Base-by-base conservation (phyloP, 2,329 filamentous ascomycete species). In the Colletotrichum viniferum region DNA sequence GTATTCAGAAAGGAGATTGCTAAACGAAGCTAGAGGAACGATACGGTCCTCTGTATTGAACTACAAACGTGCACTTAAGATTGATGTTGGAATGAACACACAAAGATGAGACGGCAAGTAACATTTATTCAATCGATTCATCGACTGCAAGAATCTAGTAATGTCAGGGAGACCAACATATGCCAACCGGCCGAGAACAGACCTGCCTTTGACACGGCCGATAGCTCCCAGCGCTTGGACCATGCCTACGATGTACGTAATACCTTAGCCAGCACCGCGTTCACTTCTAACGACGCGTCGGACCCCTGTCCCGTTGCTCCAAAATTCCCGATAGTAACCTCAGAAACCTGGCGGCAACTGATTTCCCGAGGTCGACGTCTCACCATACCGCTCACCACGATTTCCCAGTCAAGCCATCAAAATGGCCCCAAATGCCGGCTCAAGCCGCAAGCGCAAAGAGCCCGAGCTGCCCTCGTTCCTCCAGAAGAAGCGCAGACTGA, bases 401-500 rank as follows among this genome's bases (percentile, higher is more conserved):
- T 24, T 43, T 56, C 13, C 14, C 34, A 18, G 18, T 36, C 14
- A 24, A 58, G n/a, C 34, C 13, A 24, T 16, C 36, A 69, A 16
- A 18, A 76, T 76, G 73, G 73, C 38, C 30, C 26, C 58, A n/a
- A 30, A 75, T 26, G 58, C 56, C 32, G 65, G 69, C 64, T 30
- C 69, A 32, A 73, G 69, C 32, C 73, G 52, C n/a, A 75, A 76
- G 43, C 73, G 73, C 58, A 60, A 34, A 58, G 73, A 74, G n/a
- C 69, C 55, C 18, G 43, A 26, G 55, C 18, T 67, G n/a, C 73
- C 69, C n/a, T 74, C 60, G 62, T 69, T 63, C 21, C 71, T 65
- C n/a, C 68, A 70, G 34, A 76, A 74, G 66, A 76, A 52, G 43
- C 74, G 80, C 61, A 82, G 79, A 74, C 69, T 84, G n/a, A 82